Evolutionary conservation across 441 rosid genomes (phyloP).

Genomic region (Gossypium davidsonii): DNA sequence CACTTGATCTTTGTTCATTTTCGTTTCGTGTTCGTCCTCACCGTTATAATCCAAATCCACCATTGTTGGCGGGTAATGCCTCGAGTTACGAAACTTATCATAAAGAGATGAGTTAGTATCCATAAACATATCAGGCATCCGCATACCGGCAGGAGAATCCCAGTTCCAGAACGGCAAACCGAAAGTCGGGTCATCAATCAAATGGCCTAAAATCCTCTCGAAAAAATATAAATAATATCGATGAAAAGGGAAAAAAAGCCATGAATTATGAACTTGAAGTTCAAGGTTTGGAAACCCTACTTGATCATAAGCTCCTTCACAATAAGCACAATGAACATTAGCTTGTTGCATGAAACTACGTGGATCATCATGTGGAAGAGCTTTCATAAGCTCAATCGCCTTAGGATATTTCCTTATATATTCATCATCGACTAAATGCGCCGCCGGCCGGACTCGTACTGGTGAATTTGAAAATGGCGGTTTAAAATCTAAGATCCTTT

Average conservation of each 20-base stretch:
- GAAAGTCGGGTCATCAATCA: slow-evolving; percentile 50
- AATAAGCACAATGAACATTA: slow-evolving; percentile 54
- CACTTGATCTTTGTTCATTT: slow-evolving; percentile 16
- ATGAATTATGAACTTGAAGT: slow-evolving; percentile 45
- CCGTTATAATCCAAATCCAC: slow-evolving; percentile 44
- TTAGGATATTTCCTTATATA: slow-evolving; percentile 43
- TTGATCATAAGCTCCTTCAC: slow-evolving; percentile 52
- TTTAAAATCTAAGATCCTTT: slow-evolving; percentile 38
- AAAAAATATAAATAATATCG: slow-evolving; percentile 50
- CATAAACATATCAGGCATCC: slow-evolving; percentile 32
- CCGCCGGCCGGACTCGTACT: slow-evolving; percentile 41
- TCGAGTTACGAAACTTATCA: slow-evolving; percentile 27
- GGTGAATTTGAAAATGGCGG: slow-evolving; percentile 24
- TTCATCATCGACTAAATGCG: slow-evolving; percentile 34
- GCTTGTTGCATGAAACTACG: slow-evolving; percentile 59
- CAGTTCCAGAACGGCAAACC: slow-evolving; percentile 61
- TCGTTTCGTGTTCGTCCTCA: slow-evolving; percentile 17
- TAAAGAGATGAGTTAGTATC: slow-evolving; percentile 32
- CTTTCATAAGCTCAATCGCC: slow-evolving; percentile 57
- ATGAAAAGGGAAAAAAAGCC: slow-evolving; percentile 63
- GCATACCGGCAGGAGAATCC: slow-evolving; percentile 56
- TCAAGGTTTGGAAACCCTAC: slow-evolving; percentile 50
- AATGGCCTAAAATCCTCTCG: slow-evolving; percentile 45
- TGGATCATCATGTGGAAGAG: slow-evolving; percentile 53
- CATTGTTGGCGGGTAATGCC: slow-evolving; percentile 34